These are phyloP conservation scores for Penicillium sp. DNA, from an alignment of 2,329 filamentous ascomycete genomes.

Conservation along the genomic window DNA sequence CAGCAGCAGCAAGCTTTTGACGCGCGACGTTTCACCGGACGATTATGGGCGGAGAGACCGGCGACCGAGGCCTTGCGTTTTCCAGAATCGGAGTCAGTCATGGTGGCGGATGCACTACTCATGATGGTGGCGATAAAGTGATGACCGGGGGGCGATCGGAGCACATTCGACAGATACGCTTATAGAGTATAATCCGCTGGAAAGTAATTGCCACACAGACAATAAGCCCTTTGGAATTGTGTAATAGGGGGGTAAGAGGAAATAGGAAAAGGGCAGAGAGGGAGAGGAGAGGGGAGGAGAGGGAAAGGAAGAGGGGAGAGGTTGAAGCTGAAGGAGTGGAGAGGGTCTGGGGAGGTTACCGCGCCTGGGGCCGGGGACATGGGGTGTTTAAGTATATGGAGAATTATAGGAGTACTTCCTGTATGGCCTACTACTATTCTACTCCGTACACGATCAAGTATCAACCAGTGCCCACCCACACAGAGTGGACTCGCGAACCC, in stretches of 20 bases:
- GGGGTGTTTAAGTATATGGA: slow-evolving; percentile 37
- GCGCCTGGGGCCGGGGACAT: slow-evolving; percentile 31
- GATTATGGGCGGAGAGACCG: slow-evolving; percentile 56
- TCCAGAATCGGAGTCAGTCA: slow-evolving; percentile 41
- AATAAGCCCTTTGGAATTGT: background rate
- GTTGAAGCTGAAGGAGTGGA: slow-evolving; percentile 28
- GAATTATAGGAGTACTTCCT: background rate
- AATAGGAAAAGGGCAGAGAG: background rate
- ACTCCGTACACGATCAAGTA: background rate
- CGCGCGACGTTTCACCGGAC: slow-evolving; percentile 78
- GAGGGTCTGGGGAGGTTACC: slow-evolving; percentile 24
- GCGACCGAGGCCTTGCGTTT: slow-evolving; percentile 64
- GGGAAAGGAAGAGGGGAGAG: slow-evolving; percentile 6
- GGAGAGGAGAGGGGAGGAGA: slow-evolving; percentile 7
- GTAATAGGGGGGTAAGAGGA: background rate
- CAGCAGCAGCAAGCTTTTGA: slow-evolving; percentile 89
- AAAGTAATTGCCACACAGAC: slow-evolving; percentile 8
- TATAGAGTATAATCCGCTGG: background rate
- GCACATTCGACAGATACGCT: slow-evolving; percentile 22
- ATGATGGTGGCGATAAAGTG: slow-evolving; percentile 15
- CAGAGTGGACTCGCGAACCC: background rate
- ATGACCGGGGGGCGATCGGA: slow-evolving; percentile 21
- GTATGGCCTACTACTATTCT: background rate
- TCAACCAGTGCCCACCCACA: background rate
- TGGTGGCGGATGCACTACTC: slow-evolving; percentile 23